Conservation (phyloP, 441 rosid genomes). For the Populus tomentosa region DNA sequence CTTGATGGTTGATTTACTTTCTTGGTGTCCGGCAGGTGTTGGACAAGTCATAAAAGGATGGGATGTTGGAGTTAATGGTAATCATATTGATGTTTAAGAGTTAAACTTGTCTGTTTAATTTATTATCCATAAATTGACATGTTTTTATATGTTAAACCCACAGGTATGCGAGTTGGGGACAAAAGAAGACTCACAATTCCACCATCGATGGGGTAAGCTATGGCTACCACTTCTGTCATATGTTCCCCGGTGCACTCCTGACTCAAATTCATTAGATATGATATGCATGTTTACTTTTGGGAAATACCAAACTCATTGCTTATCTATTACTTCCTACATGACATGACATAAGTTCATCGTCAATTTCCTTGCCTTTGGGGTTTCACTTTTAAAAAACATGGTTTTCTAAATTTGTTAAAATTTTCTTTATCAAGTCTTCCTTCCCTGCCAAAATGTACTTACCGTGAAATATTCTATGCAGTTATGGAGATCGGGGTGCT, state of each 20-base stretch:
- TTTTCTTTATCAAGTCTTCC: background rate
- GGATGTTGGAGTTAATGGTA: slow-evolving; percentile 96
- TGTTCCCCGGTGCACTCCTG: background rate
- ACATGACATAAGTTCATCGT: background rate
- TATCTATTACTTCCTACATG: background rate
- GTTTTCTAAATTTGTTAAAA: background rate
- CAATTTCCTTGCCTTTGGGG: background rate
- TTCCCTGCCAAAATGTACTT: background rate
- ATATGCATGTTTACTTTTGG: background rate
- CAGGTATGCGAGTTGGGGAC: slow-evolving; percentile 97
- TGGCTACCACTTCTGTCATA: background rate
- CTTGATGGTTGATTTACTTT: slow-evolving; percentile 4
- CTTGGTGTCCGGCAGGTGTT: slow-evolving; percentile 45
- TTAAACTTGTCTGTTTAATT: background rate
- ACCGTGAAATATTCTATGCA: slow-evolving; percentile 25
- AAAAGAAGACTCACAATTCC: slow-evolving; percentile 91
- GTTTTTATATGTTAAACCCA: background rate
- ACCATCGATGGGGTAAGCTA: slow-evolving; percentile 88
- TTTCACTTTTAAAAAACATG: background rate
- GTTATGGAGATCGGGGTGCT: slow-evolving; percentile 69
- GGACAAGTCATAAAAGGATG: slow-evolving; percentile 96
- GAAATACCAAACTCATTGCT: background rate
- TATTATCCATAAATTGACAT: slow-evolving; percentile 6
- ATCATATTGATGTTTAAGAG: slow-evolving; percentile 9
- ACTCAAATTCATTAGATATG: background rate